Percentiles rank a stretch among this genome's conserved stretches.
Evolutionary conservation across 257 asterid genomes (phyloP).

Genomic region (Gynochthodes officinalis): DNA sequence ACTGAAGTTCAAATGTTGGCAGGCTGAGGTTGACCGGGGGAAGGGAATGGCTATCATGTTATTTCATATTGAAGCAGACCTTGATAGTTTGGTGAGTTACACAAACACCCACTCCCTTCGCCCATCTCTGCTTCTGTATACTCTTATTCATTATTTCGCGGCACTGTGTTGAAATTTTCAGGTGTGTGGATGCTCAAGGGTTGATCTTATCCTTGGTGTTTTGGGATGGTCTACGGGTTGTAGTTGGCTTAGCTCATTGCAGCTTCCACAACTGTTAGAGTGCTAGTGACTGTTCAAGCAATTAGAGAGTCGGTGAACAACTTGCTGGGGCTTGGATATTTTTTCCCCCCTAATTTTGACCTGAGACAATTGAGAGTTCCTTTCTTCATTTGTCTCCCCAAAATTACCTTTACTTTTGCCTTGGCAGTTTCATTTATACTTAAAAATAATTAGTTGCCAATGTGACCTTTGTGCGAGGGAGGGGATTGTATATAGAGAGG

Average conservation of each 20-base stretch:
- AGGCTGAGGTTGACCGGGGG: constrained; percentile 78
- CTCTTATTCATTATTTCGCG: neutral
- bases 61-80: constrained; percentile 73
- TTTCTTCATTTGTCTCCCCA: constrained; percentile 20
- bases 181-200: constrained; percentile 61
- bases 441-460: constrained; percentile 29
- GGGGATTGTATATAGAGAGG: constrained; percentile 53
- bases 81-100: constrained; percentile 66
- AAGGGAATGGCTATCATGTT: constrained; percentile 77
- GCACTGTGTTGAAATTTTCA: constrained; percentile 22
- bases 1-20: constrained; percentile 17
- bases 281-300: constrained; percentile 31
- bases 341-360: constrained; percentile 39
- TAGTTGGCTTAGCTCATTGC: constrained; percentile 68
- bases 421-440: neutral
- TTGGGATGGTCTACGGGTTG: constrained; percentile 93
- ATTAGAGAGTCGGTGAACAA: constrained; percentile 23
- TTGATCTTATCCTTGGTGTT: constrained; percentile 78
- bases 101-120: neutral
- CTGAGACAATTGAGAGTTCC: constrained; percentile 21
- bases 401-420: constrained; percentile 14
- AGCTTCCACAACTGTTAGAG: constrained; percentile 51
- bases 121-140: neutral
- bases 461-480: constrained; percentile 22
- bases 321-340: constrained; percentile 27